Evolutionary conservation across 1,139 yeast species (phyloP), one percentile per base, ranked within the genome.

Genomic region (Taphrina wiesneri): DNA sequence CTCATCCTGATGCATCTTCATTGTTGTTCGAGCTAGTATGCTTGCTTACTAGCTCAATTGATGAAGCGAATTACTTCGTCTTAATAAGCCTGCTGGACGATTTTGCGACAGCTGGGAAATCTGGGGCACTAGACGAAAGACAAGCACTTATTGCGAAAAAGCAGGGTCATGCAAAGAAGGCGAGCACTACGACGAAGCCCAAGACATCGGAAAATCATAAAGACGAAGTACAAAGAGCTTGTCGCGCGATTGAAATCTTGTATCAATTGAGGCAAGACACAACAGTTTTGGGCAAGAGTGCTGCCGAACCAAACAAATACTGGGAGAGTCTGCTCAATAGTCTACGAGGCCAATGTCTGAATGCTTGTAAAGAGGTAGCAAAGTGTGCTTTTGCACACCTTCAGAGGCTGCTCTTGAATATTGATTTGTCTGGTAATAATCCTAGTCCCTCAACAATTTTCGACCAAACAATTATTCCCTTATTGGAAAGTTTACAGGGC

Each of bases 331-430:
- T 71, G 25, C 63, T 70, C 15, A 67, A 89, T 73, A 93, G 95
- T 0, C 80, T 91, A 67, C 90, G 95, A 0, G 92, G 88, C 72
- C 97, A 91, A 75, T 89, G 97, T 74, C 83, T 88, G 74, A 91
- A 90, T 72, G 96, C 96, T 9, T 89, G 96, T 74, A 81, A 90
- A 43, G 91, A 88, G 73, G 80, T 91, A 13, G 80, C 97, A 56
- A 77, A 82, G 0, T 83, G 80, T 74, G 93, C 96, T 0, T 71
- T 77, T 56, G 70, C 67, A 77, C 81, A 67, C 74, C 82, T 19
- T 77, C 91, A 72, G 85, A 85, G 71, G 73, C 77, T 67, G 74
- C 32, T 60, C 13, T 23, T 60, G 41, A 34, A 43, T 19, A 41
- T 60, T 17, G 51, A 60, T 28, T 21, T 60, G 6, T 36, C 49